Percentiles rank a stretch among this genome's conserved stretches.
Conservation (phyloP, 208 protist species). For the Sergeia podlipaevii region DNA sequence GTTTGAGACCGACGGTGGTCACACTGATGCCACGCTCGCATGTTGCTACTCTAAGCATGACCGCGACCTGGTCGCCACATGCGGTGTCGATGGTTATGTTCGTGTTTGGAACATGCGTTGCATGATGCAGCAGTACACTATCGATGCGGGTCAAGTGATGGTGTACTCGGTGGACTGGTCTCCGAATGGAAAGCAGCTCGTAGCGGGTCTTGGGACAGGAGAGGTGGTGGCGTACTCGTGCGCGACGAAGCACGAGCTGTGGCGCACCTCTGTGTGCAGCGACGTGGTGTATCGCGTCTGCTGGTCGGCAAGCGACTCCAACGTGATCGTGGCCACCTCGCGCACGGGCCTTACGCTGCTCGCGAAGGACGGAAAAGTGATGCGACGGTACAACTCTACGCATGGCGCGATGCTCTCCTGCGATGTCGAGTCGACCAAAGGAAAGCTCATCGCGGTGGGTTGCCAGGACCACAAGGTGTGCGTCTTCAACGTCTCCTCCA, state of each 20-base stretch:
- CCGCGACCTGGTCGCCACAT: slow-evolving; percentile 71
- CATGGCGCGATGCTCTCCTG: slow-evolving; percentile 42
- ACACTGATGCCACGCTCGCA: slow-evolving; percentile 83
- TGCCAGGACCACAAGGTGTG: slow-evolving; percentile 80
- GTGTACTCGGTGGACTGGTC: slow-evolving; percentile 80
- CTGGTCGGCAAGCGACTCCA: slow-evolving; percentile 46
- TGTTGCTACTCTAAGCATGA: slow-evolving; percentile 74
- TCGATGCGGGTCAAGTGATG: slow-evolving; percentile 61
- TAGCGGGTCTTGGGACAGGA: slow-evolving; percentile 62
- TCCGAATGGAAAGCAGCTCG: slow-evolving; percentile 75
- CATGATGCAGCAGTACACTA: slow-evolving; percentile 40
- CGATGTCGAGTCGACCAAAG: slow-evolving; percentile 64
- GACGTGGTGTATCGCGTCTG: slow-evolving; percentile 43
- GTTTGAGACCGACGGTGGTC: slow-evolving; percentile 46
- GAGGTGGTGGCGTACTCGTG: slow-evolving; percentile 74
- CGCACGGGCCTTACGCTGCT: slow-evolving; percentile 51
- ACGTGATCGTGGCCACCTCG: slow-evolving; percentile 51
- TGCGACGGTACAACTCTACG: slow-evolving; percentile 55
- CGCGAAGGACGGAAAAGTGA: slow-evolving; percentile 70
- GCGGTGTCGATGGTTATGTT: slow-evolving; percentile 79
- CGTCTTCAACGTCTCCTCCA: slow-evolving; percentile 71
- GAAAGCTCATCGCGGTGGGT: slow-evolving; percentile 70
- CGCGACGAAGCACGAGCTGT: slow-evolving; percentile 56
- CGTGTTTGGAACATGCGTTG: slow-evolving; percentile 81
- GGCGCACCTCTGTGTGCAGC: slow-evolving; percentile 47